Evolutionary conservation across 2,329 filamentous ascomycete species (phyloP).

Genomic region (Zymoseptoria tritici): DNA sequence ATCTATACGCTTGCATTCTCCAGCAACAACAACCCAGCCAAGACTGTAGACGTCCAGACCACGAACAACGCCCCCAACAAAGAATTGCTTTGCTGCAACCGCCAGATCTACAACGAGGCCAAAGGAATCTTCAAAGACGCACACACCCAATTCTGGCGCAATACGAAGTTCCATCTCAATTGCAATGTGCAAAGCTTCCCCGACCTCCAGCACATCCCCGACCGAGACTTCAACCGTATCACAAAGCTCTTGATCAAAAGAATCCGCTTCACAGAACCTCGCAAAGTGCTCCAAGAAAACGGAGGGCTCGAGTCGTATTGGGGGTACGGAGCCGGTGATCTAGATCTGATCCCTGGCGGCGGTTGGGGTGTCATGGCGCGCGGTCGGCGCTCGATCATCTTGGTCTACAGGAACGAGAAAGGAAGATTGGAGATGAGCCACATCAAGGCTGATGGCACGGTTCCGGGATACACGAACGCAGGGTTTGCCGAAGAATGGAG

Average conservation of each 20-base stretch:
- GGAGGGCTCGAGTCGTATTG: too few species aligned
- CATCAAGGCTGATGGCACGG: too few species aligned
- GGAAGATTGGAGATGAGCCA: too few species aligned
- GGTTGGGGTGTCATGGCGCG: too few species aligned
- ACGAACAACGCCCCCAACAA: neutral
- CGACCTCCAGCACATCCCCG: neutral
- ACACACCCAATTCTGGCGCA: neutral
- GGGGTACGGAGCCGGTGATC: too few species aligned
- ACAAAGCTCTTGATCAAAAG: neutral
- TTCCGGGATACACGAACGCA: too few species aligned
- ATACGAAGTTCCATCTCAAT: neutral
- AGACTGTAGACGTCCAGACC: neutral
- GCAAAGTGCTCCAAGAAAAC: too few species aligned
- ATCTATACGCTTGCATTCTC: neutral
- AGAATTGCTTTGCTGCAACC: neutral
- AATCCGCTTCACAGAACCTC: neutral
- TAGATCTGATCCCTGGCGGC: too few species aligned
- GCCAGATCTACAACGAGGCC: neutral
- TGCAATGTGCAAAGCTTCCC: too few species aligned
- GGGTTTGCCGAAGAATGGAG: too few species aligned
- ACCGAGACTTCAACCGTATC: neutral
- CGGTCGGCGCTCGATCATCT: too few species aligned
- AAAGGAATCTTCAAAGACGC: neutral
- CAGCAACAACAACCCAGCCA: neutral
- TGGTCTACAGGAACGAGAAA: too few species aligned